These are phyloP conservation scores for Chenopodium formosanum DNA, from an alignment of 148 eudicot species.

Conservation along the genomic window DNA sequence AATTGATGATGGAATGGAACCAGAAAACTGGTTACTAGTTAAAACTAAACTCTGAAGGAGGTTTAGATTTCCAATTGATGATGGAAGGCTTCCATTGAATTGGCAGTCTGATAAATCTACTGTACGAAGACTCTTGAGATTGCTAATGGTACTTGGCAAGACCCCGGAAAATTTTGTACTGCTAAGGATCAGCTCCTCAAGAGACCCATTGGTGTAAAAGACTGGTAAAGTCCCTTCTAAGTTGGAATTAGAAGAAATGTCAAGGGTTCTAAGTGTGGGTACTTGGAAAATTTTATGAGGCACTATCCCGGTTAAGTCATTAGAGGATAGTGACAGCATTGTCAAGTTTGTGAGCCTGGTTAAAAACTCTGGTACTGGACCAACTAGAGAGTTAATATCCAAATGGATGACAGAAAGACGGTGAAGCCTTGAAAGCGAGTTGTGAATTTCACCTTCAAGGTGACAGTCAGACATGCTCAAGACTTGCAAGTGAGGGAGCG, in stretches of 20 bases:
- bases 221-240: conserved; percentile 31
- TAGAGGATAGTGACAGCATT: conserved; percentile 11
- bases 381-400: conserved; percentile 17
- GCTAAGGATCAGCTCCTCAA: too few species aligned
- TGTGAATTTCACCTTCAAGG: conserved; percentile 34
- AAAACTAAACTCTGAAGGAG: too few species aligned
- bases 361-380: conserved; percentile 25
- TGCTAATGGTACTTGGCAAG: too few species aligned
- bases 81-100: too few species aligned
- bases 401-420: conserved; percentile 32
- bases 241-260: neutral
- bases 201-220: neutral
- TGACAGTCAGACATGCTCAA: conserved; percentile 34
- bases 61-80: too few species aligned
- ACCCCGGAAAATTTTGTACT: too few species aligned
- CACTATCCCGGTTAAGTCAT: conserved; percentile 23
- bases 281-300: conserved; percentile 36
- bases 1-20: too few species aligned
- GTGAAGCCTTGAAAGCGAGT: conserved; percentile 20
- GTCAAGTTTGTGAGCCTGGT: conserved; percentile 30
- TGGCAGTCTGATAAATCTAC: too few species aligned
- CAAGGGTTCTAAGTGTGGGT: conserved; percentile 25
- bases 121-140: too few species aligned
- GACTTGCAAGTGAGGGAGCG: conserved; percentile 32
- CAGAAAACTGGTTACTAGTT: too few species aligned